Percentiles rank a stretch among this genome's conserved stretches.
Conservation (phyloP, 75 land plant genomes). For the Cupressus sempervirens region DNA sequence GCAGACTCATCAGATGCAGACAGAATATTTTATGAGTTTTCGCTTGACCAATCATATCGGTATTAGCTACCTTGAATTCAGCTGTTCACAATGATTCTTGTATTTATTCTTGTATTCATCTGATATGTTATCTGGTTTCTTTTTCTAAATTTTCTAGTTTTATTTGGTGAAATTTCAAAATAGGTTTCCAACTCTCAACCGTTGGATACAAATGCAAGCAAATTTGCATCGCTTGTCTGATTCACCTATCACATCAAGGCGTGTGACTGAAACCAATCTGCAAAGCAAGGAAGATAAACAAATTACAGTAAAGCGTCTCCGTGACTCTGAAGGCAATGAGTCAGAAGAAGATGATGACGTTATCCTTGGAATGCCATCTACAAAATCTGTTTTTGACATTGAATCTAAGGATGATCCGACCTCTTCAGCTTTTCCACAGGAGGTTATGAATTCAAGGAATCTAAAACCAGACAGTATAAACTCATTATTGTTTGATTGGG, state of each 20-base stretch:
- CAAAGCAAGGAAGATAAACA: conserved; percentile 31
- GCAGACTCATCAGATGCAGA: conserved; percentile 60
- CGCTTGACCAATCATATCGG: conserved; percentile 98
- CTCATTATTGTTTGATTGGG: conserved; percentile 80
- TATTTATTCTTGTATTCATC: neutral
- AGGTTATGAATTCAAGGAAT: conserved; percentile 21
- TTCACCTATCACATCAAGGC: conserved; percentile 33
- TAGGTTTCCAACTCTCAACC: conserved; percentile 91
- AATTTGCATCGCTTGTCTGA: conserved; percentile 87
- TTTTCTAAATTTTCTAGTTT: neutral
- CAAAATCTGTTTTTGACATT: conserved; percentile 11
- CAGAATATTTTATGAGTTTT: conserved; percentile 87
- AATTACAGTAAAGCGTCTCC: conserved; percentile 50
- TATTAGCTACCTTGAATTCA: conserved; percentile 16
- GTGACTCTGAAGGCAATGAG: conserved; percentile 72
- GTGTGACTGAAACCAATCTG: conserved; percentile 16
- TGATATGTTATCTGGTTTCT: neutral
- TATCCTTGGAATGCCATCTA: conserved; percentile 16
- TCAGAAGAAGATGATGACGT: conserved; percentile 58
- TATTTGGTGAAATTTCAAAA: neutral
- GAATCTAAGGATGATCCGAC: conserved; percentile 11
- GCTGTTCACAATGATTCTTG: neutral
- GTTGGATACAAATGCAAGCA: conserved; percentile 98
- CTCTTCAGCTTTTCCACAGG: conserved; percentile 14
- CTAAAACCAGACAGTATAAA: conserved; percentile 27